A percentile compares a stretch with the other conserved stretches of the same genome.
Evolutionary conservation across 129 eudicot species (phyloP).

Genomic region (Lactuca saligna): DNA sequence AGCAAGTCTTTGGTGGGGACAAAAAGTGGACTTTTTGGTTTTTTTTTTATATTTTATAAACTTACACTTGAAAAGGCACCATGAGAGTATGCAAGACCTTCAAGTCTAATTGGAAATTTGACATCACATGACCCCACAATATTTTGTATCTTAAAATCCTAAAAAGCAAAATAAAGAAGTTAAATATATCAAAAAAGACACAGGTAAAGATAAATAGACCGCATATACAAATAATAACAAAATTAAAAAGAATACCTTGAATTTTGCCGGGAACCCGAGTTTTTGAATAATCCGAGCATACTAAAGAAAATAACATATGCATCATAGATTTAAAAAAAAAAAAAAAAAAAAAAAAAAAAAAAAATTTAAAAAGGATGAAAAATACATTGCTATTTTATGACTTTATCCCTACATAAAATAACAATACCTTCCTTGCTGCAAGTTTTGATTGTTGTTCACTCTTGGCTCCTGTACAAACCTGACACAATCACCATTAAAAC

Average conservation of each 20-base stretch:
- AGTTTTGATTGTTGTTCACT: constrained; percentile 89
- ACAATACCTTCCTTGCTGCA: constrained; percentile 80
- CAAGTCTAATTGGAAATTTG: constrained; percentile 85
- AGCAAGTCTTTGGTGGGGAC: background rate
- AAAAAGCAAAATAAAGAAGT: constrained; percentile 7
- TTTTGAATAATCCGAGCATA: constrained; percentile 90
- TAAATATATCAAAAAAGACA: background rate
- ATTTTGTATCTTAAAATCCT: constrained; percentile 94
- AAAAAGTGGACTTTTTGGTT: background rate
- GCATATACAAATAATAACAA: background rate
- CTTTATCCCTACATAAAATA: background rate
- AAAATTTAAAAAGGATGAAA: background rate
- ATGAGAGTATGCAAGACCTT: constrained; percentile 84
- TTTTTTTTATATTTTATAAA: background rate
- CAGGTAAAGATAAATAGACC: background rate
- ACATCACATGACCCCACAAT: constrained; percentile 96
- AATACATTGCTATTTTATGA: background rate
- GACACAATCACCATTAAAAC: constrained; percentile 19
- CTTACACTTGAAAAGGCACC: constrained; percentile 93
- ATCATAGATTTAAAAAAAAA: background rate
- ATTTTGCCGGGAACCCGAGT: constrained; percentile 82
- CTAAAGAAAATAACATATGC: constrained; percentile 31
- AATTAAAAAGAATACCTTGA: constrained; percentile 49
- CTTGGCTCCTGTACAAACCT: constrained; percentile 98
- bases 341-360: background rate